These are phyloP conservation scores for Schrenkiella parvula DNA, from an alignment of 345 rosid genomes.

Conservation along the genomic window DNA sequence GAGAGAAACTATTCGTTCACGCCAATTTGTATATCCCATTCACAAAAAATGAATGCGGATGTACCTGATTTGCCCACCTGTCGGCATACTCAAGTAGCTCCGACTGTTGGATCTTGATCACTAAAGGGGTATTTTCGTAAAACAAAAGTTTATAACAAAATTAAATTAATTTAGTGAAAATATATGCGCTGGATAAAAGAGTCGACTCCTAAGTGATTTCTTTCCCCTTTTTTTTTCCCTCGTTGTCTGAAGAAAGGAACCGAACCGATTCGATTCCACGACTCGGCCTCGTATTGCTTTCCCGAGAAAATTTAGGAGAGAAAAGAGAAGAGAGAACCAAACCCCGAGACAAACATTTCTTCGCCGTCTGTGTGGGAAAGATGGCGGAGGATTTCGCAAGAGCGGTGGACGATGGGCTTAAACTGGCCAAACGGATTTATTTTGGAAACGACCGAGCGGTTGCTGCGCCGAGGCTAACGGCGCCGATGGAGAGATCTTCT, in stretches of 20 bases:
- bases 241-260: slow-evolving; percentile 16
- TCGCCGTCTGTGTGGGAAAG: slow-evolving; percentile 19
- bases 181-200: slow-evolving; percentile 21
- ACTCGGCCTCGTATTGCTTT: not conserved
- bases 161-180: slow-evolving; percentile 1
- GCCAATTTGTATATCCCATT: not conserved
- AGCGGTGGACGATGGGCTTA: slow-evolving; percentile 82
- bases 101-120: slow-evolving; percentile 21
- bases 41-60: not conserved
- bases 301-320: not conserved
- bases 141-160: not conserved
- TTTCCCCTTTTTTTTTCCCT: not conserved
- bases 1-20: not conserved
- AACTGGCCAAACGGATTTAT: slow-evolving; percentile 68
- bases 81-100: slow-evolving; percentile 13
- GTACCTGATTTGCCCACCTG: slow-evolving; percentile 9
- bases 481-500: slow-evolving; percentile 56
- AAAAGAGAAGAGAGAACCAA: not conserved
- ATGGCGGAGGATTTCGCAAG: slow-evolving; percentile 77
- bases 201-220: slow-evolving; percentile 32
- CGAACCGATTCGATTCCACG: slow-evolving; percentile 18
- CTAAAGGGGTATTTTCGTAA: not conserved
- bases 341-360: not conserved
- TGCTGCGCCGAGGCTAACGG: slow-evolving; percentile 54
- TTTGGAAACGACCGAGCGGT: slow-evolving; percentile 77